Evolutionary conservation across 495 filamentous ascomycete species (phyloP).

Genomic region (Hyaloscypha finlandica): DNA sequence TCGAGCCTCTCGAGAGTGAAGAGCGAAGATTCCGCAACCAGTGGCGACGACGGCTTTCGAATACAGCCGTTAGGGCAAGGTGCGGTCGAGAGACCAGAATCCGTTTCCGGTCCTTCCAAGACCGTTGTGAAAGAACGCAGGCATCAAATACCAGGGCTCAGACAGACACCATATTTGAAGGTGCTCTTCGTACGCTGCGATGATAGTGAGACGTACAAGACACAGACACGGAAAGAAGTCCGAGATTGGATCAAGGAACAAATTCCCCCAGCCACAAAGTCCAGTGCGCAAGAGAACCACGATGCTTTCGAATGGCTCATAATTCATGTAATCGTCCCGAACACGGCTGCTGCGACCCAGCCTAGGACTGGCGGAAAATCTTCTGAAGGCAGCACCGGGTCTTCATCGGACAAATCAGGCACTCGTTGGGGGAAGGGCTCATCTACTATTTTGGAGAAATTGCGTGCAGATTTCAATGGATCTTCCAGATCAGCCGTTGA

Average conservation of each 20-base stretch:
- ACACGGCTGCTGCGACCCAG: slow-evolving; percentile 73
- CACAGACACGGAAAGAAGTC: slow-evolving; percentile 70
- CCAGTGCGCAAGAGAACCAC: slow-evolving; percentile 67
- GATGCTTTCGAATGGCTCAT: slow-evolving; percentile 98
- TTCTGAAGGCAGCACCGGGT: slow-evolving; percentile 40
- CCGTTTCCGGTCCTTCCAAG: slow-evolving; percentile 21
- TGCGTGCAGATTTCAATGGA: slow-evolving; percentile 89
- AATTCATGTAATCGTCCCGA: slow-evolving; percentile 82
- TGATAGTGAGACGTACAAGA: slow-evolving; percentile 92
- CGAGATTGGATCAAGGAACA: slow-evolving; percentile 90
- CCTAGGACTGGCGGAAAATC: slow-evolving; percentile 51
- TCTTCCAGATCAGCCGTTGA: slow-evolving; percentile 76
- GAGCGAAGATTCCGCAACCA: slow-evolving; percentile 40
- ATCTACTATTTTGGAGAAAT: slow-evolving; percentile 83
- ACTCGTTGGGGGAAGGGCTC: slow-evolving; percentile 80
- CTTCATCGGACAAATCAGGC: slow-evolving; percentile 40
- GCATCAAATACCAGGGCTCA: slow-evolving; percentile 93
- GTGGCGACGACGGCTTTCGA: slow-evolving; percentile 53
- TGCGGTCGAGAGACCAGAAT: slow-evolving; percentile 29
- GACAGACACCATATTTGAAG: slow-evolving; percentile 93
- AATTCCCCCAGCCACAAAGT: slow-evolving; percentile 51
- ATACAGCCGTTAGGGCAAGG: slow-evolving; percentile 38
- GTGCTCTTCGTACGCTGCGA: slow-evolving; percentile 86
- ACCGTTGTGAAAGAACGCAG: slow-evolving; percentile 61
- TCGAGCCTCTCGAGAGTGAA: slow-evolving; percentile 44